Conservation (phyloP, 306 rosid genomes). For the Hylodesmum podocarpum region DNA sequence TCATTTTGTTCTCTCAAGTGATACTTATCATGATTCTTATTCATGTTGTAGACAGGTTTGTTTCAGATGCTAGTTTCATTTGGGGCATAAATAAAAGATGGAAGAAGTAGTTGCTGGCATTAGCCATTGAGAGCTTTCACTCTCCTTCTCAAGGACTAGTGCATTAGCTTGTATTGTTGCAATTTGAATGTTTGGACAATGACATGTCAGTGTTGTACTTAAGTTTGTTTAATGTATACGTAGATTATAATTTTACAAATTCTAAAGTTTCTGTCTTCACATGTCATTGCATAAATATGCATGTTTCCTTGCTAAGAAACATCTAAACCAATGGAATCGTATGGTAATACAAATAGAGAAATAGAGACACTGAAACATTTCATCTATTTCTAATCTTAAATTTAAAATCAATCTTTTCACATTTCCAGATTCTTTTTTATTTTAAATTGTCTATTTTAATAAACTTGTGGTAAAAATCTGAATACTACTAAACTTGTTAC, state of each 20-base stretch:
- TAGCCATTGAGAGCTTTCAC: not conserved
- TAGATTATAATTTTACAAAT: not conserved
- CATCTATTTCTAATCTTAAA: not conserved
- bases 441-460: too few relatives aligned
- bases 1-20: not conserved
- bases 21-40: constrained; percentile 4
- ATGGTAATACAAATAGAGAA: not conserved
- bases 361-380: not conserved
- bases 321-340: not conserved
- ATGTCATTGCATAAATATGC: not conserved
- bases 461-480: too few relatives aligned
- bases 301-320: not conserved
- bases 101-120: constrained; percentile 11
- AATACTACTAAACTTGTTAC: too few relatives aligned
- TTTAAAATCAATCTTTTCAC: too few relatives aligned
- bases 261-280: not conserved
- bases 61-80: not conserved
- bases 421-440: too few relatives aligned
- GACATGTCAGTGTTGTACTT: not conserved
- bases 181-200: not conserved
- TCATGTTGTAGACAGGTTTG: not conserved
- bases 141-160: not conserved
- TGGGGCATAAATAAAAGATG: constrained; percentile 27
- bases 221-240: not conserved
- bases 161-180: not conserved